A percentile compares a stretch with the other conserved stretches of the same genome.
Conservation (phyloP, 768 basidiomycete genomes). For the Phlebiopsis flavidoalba region DNA sequence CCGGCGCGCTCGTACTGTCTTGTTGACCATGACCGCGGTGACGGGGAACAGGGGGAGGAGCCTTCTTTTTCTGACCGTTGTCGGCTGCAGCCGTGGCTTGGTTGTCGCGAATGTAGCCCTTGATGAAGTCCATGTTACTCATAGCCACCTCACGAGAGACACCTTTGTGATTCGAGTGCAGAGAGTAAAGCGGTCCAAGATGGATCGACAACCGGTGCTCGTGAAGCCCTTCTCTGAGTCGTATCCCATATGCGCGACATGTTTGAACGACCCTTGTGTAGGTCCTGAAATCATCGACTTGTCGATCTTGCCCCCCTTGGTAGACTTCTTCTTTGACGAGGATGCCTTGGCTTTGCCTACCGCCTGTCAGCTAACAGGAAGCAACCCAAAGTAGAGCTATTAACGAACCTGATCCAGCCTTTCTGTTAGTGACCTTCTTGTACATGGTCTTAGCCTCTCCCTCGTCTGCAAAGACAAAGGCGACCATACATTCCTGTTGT, state of each 20-base stretch:
- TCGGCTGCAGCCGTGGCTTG: conserved; percentile 24
- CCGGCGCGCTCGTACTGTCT: conserved; percentile 37
- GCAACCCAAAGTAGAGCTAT: neutral
- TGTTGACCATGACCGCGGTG: conserved; percentile 24
- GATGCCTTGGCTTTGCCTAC: conserved; percentile 39
- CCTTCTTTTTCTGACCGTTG: conserved; percentile 27
- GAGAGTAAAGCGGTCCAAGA: conserved; percentile 78
- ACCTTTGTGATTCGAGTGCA: conserved; percentile 58
- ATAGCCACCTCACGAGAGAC: conserved; percentile 64
- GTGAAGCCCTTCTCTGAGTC: conserved; percentile 84
- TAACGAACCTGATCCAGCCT: conserved; percentile 27
- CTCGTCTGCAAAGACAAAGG: conserved; percentile 86
- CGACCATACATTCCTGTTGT: conserved; percentile 88
- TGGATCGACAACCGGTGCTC: conserved; percentile 80
- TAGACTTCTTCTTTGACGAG: conserved; percentile 48
- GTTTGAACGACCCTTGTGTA: conserved; percentile 71
- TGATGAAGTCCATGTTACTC: conserved; percentile 86
- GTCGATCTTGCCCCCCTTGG: conserved; percentile 77
- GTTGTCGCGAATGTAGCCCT: conserved; percentile 63
- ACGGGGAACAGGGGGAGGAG: conserved; percentile 33
- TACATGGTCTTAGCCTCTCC: conserved; percentile 76
- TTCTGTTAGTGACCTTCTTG: conserved; percentile 76
- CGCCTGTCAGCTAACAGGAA: neutral
- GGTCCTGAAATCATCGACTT: conserved; percentile 91
- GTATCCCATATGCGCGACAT: conserved; percentile 95